These are phyloP conservation scores for Leccinum olivaceopallidum DNA, from an alignment of 768 basidiomycete genomes.

Conservation along the genomic window DNA sequence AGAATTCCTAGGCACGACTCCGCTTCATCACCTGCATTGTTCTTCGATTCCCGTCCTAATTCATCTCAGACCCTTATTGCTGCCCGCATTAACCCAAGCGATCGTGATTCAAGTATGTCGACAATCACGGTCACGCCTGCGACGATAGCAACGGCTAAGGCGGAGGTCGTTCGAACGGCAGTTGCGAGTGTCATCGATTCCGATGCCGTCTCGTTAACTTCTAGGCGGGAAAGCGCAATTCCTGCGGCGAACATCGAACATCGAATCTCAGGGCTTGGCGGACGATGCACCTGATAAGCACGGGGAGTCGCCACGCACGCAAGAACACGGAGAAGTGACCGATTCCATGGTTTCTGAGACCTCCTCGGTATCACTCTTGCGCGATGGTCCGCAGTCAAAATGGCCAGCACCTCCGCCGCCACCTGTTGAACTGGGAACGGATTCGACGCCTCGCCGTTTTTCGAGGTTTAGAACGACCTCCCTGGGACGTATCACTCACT, in stretches of 20 bases:
- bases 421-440: constrained; percentile 27
- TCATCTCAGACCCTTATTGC: constrained; percentile 26
- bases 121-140: constrained; percentile 44
- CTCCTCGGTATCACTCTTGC: constrained; percentile 20
- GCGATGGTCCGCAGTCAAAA: constrained; percentile 22
- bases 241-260: constrained; percentile 13
- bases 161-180: constrained; percentile 49
- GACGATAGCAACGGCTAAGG: constrained; percentile 46
- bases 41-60: constrained; percentile 12
- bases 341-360: constrained; percentile 18
- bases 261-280: constrained; percentile 3
- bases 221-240: constrained; percentile 15
- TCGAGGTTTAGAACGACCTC: constrained; percentile 33
- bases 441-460: constrained; percentile 26
- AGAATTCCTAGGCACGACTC: constrained; percentile 1
- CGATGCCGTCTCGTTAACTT: constrained; percentile 24
- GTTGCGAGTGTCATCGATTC: constrained; percentile 52
- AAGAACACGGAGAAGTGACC: constrained; percentile 12
- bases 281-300: not conserved
- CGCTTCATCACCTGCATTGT: not conserved
- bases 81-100: constrained; percentile 14
- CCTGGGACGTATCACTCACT: constrained; percentile 27
- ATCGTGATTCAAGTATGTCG: constrained; percentile 38
- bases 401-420: constrained; percentile 35
- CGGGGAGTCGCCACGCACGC: constrained; percentile 8